Evolutionary conservation across 2,329 filamentous ascomycete species (phyloP).

Genomic region (Drechslerella stenobrocha): DNA sequence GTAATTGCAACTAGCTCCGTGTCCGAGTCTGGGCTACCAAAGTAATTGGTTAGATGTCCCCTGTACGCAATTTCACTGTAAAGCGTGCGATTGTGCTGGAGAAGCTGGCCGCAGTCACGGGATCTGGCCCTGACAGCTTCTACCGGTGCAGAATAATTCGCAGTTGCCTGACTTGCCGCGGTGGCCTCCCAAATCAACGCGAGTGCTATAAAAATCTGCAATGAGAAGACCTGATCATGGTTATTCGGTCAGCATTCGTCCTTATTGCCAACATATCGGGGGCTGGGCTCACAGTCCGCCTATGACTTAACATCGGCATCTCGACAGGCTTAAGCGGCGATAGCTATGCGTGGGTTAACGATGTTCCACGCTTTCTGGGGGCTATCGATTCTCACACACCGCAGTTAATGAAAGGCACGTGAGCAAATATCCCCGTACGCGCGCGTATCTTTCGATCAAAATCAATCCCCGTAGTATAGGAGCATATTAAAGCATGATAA

Average conservation of each 20-base stretch:
- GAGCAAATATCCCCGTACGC: too few species aligned
- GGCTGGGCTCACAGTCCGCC: slow-evolving; percentile 14
- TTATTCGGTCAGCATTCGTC: neutral
- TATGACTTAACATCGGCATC: slow-evolving; percentile 28
- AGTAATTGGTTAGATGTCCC: slow-evolving; percentile 41
- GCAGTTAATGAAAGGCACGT: too few species aligned
- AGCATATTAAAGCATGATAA: too few species aligned
- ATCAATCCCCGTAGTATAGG: too few species aligned
- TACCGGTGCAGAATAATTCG: slow-evolving; percentile 19
- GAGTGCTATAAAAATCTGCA: slow-evolving; percentile 15
- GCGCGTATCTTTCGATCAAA: too few species aligned
- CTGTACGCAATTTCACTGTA: slow-evolving; percentile 32
- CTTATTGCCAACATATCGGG: neutral
- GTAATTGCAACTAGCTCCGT: slow-evolving; percentile 36
- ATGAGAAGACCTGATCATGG: slow-evolving; percentile 3
- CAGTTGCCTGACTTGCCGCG: neutral
- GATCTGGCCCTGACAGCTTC: slow-evolving; percentile 9
- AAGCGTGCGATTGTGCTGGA: slow-evolving; percentile 43
- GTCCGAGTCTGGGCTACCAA: slow-evolving; percentile 39
- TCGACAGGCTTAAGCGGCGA: too few species aligned
- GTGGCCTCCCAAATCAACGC: slow-evolving; percentile 8
- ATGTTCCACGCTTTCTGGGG: too few species aligned
- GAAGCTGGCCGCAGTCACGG: slow-evolving; percentile 26
- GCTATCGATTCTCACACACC: too few species aligned
- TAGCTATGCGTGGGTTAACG: too few species aligned